Percentiles rank a stretch among this genome's conserved stretches.
Conservation (phyloP, 352 stramenopile species). For the Phytophthora vignae region DNA sequence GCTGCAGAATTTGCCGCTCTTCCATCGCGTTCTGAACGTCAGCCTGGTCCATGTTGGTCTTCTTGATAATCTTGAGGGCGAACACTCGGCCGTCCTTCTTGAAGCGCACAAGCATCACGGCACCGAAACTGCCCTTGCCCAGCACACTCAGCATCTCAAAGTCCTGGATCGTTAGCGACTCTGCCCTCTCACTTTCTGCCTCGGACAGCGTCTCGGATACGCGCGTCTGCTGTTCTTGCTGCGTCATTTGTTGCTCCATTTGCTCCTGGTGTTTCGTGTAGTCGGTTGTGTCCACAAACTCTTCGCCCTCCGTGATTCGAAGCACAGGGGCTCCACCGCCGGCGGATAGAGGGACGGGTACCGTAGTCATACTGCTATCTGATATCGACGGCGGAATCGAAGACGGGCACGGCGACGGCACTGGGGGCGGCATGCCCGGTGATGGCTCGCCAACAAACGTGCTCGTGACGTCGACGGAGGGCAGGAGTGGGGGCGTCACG, state of each 20-base stretch:
- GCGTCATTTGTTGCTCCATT: slow-evolving; percentile 36
- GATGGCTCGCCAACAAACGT: slow-evolving; percentile 52
- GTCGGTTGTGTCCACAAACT: slow-evolving; percentile 45
- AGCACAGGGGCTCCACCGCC: slow-evolving; percentile 23
- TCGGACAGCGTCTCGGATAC: slow-evolving; percentile 14
- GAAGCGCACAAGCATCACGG: slow-evolving; percentile 91
- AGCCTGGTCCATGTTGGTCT: slow-evolving; percentile 87
- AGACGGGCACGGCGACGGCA: slow-evolving; percentile 37
- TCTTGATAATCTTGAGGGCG: slow-evolving; percentile 92
- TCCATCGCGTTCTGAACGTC: slow-evolving; percentile 91
- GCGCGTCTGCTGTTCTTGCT: slow-evolving; percentile 20
- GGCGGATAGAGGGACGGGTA: slow-evolving; percentile 6
- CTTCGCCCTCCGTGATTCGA: slow-evolving; percentile 44
- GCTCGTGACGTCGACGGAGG: slow-evolving; percentile 45
- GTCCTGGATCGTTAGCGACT: slow-evolving; percentile 88
- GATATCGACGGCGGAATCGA: slow-evolving; percentile 24
- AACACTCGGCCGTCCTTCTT: slow-evolving; percentile 91
- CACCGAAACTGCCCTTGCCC: slow-evolving; percentile 87
- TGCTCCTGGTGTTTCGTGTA: slow-evolving; percentile 40
- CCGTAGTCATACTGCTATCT: slow-evolving; percentile 10
- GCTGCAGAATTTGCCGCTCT: slow-evolving; percentile 89
- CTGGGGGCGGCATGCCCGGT: slow-evolving; percentile 46
- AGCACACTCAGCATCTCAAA: slow-evolving; percentile 93
- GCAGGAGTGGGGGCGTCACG: slow-evolving; percentile 17
- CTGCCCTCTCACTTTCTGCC: slow-evolving; percentile 28